Percentiles rank a stretch among this genome's conserved stretches.
Evolutionary conservation across 257 asterid genomes (phyloP).

Genomic region (Nicotiana tomentosiformis): DNA sequence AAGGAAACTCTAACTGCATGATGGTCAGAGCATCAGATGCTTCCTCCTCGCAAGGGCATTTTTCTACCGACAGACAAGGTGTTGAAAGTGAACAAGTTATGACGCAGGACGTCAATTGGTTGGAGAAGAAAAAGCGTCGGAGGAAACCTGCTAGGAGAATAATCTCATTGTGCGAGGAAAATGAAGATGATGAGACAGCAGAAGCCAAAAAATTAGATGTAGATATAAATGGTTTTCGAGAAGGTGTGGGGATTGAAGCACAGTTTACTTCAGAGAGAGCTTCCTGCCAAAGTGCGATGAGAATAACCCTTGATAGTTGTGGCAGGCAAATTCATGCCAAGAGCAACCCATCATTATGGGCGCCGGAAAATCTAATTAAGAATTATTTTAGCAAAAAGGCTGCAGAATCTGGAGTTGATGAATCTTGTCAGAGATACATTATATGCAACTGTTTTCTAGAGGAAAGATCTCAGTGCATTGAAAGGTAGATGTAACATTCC

Average conservation of each 20-base stretch:
- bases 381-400: constrained; percentile 29
- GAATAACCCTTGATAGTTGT: constrained; percentile 5
- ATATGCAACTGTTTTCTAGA: constrained; percentile 35
- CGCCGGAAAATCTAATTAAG: constrained; percentile 22
- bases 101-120: constrained; percentile 32
- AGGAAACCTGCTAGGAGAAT: constrained; percentile 56
- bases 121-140: constrained; percentile 36
- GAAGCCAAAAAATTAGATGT: constrained; percentile 32
- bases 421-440: constrained; percentile 25
- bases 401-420: constrained; percentile 39
- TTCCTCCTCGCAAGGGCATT: constrained; percentile 19
- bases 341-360: constrained; percentile 16
- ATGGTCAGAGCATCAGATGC: constrained; percentile 26
- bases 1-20: constrained; percentile 19
- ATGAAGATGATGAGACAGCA: constrained; percentile 30
- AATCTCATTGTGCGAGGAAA: constrained; percentile 62
- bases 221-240: constrained; percentile 26
- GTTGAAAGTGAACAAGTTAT: constrained; percentile 21
- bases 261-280: constrained; percentile 14
- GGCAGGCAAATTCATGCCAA: constrained; percentile 13
- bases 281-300: constrained; percentile 11
- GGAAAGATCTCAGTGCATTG: constrained; percentile 35
- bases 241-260: constrained; percentile 23
- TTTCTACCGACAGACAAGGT: constrained; percentile 19
- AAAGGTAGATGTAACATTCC: constrained; percentile 36